phyloP scores from a whole-genome alignment of 306 rosid species.

The Quercus aquifolioides region DNA sequence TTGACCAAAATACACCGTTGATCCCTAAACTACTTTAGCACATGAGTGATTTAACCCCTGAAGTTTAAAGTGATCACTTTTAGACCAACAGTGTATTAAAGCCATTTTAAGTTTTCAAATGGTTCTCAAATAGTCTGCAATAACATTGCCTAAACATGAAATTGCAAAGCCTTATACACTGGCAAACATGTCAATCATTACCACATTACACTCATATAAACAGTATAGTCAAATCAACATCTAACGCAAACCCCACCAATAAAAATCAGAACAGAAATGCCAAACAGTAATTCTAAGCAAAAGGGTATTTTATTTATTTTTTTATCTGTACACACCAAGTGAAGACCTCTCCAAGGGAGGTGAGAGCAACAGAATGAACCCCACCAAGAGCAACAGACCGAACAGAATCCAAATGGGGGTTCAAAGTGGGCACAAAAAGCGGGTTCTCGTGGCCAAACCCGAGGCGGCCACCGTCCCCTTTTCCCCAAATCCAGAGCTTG shows the following conservation, averaged over 20 bases:
- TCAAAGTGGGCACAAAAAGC: slow-evolving; percentile 66
- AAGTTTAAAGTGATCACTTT: no score
- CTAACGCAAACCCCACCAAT: neutral
- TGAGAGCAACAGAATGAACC: slow-evolving; percentile 72
- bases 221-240: neutral
- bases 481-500: slow-evolving; percentile 86
- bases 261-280: neutral
- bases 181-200: neutral
- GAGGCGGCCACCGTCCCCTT: slow-evolving; percentile 91
- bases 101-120: neutral
- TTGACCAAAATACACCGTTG: no score
- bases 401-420: slow-evolving; percentile 56
- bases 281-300: neutral
- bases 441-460: slow-evolving; percentile 86
- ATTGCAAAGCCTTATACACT: neutral
- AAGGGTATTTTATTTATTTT: neutral
- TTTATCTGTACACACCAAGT: slow-evolving; percentile 71
- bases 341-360: slow-evolving; percentile 58
- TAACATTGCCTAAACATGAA: neutral
- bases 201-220: neutral
- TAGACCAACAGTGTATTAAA: no score
- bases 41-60: no score
- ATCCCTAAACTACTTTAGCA: no score
- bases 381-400: slow-evolving; percentile 72
- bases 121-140: neutral